phyloP scores from a whole-genome alignment of 2,329 filamentous ascomycete genomes.

The Colletotrichum siamense region DNA sequence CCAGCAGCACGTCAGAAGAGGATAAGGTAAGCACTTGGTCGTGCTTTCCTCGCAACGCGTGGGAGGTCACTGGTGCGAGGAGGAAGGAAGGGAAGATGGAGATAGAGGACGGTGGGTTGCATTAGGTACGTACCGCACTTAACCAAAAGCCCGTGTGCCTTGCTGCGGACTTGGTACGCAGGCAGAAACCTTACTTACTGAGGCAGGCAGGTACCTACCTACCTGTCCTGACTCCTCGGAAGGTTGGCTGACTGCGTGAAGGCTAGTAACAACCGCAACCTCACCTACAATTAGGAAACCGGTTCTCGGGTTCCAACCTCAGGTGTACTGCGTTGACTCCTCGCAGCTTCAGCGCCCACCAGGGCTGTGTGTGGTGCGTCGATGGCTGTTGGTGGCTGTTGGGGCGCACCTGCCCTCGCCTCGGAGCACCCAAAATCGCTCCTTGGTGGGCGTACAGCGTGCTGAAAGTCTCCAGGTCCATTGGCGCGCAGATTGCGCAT shows the following conservation, averaged over 20 bases:
- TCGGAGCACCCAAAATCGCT: neutral
- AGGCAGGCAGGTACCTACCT: neutral
- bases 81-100: neutral
- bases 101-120: neutral
- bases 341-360: neutral
- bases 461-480: neutral
- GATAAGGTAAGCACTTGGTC: neutral
- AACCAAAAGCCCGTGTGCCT: neutral
- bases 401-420: neutral
- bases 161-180: neutral
- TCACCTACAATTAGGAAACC: neutral
- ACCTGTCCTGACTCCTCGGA: neutral
- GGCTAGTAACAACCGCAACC: neutral
- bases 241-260: neutral
- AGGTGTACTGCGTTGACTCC: neutral
- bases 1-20: neutral
- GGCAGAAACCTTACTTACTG: neutral
- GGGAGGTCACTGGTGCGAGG: neutral
- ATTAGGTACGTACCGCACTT: neutral
- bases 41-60: neutral
- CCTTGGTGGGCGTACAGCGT: neutral
- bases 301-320: neutral
- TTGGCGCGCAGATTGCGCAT: conserved; percentile 7
- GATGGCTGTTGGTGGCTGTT: neutral
- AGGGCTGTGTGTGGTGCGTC: neutral